Evolutionary conservation across 345 rosid species (phyloP).

Genomic region (Triadica sebifera): DNA sequence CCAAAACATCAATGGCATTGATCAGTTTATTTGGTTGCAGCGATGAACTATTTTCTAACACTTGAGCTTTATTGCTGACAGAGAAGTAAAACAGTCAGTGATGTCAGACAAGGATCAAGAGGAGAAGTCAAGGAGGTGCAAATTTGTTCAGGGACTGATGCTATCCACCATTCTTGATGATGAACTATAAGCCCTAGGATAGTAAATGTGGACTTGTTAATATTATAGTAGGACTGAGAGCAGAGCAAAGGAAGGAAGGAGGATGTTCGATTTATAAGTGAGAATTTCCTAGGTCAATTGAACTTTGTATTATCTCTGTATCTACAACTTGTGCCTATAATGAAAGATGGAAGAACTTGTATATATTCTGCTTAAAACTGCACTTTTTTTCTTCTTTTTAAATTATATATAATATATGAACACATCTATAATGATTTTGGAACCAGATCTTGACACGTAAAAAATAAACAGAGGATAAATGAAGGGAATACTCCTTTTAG

Average conservation of each 20-base stretch:
- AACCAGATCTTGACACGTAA: too few relatives aligned
- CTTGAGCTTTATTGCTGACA: conserved; percentile 19
- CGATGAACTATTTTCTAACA: conserved; percentile 11
- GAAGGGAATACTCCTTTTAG: too few relatives aligned
- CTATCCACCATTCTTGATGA: conserved; percentile 52
- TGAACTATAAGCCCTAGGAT: conserved; percentile 25
- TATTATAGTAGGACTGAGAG: conserved; percentile 19
- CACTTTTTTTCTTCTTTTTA: too few relatives aligned
- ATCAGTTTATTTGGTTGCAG: too few relatives aligned
- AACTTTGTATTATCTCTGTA: conserved; percentile 28
- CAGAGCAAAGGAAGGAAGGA: conserved; percentile 17
- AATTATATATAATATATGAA: too few relatives aligned
- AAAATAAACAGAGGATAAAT: too few relatives aligned
- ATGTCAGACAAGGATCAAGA: conserved; percentile 51
- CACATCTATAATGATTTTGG: too few relatives aligned
- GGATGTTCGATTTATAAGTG: conserved; percentile 20
- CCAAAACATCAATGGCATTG: background rate
- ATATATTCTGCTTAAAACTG: background rate
- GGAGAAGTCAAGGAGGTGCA: conserved; percentile 48
- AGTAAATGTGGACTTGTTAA: conserved; percentile 13
- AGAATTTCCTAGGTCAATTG: conserved; percentile 20
- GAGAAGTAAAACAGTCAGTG: conserved; percentile 27
- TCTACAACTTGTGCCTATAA: conserved; percentile 31
- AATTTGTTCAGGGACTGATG: conserved; percentile 50
- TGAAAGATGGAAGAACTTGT: conserved; percentile 36